Conservation (phyloP, 805 yeast species). For the Candida boleticola region DNA sequence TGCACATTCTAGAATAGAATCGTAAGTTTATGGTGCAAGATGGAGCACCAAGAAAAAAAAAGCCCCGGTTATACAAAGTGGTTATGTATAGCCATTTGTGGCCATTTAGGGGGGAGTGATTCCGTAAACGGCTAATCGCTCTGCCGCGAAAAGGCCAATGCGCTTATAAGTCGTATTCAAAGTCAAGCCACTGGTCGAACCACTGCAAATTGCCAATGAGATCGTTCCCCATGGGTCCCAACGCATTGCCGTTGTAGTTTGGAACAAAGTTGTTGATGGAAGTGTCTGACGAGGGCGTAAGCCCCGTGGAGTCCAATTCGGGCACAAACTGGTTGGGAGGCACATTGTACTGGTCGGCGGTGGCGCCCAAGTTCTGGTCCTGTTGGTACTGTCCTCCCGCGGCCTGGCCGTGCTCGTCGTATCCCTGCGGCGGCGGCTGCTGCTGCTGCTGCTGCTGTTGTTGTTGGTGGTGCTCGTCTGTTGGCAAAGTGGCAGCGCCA, state of each 20-base stretch:
- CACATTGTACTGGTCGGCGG: not conserved
- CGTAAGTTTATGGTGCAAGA: too few species aligned
- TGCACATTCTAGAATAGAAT: too few species aligned
- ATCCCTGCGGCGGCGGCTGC: not conserved
- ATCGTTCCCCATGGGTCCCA: slow-evolving; percentile 9
- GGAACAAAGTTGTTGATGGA: not conserved
- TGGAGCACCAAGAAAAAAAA: too few species aligned
- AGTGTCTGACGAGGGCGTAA: not conserved
- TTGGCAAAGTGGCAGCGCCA: not conserved
- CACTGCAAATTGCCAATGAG: slow-evolving; percentile 47
- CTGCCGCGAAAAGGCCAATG: too few species aligned
- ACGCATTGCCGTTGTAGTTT: not conserved
- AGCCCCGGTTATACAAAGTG: too few species aligned
- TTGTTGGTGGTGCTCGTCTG: not conserved
- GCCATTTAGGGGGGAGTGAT: too few species aligned
- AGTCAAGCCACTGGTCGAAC: slow-evolving; percentile 54
- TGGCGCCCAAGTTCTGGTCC: not conserved
- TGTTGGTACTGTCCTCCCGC: too few species aligned
- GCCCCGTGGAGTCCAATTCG: not conserved
- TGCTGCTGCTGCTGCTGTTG: not conserved
- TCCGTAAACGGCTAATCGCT: too few species aligned
- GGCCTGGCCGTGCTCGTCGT: too few species aligned
- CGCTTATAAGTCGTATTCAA: slow-evolving; percentile 15
- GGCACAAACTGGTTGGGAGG: not conserved
- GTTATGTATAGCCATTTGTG: too few species aligned